Conservation (phyloP, 768 basidiomycete genomes). For the Paxillus ammoniavirescens region DNA sequence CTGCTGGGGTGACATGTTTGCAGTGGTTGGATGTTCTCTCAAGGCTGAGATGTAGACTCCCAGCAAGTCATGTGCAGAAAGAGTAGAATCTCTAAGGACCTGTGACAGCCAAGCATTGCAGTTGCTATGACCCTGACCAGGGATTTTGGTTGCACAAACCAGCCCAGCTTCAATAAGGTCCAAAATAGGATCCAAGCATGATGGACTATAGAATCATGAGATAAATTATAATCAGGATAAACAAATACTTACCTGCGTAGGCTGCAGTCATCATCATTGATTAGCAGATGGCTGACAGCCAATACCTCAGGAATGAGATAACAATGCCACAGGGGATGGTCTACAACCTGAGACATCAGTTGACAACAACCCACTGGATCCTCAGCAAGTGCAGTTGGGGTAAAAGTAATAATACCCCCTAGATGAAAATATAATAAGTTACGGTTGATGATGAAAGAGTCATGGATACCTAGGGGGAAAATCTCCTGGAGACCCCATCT, state of each 20-base stretch:
- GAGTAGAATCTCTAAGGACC: constrained; percentile 13
- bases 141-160: constrained; percentile 52
- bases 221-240: background rate
- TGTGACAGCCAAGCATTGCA: constrained; percentile 26
- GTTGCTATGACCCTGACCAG: constrained; percentile 33
- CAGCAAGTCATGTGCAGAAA: constrained; percentile 38
- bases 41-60: constrained; percentile 36
- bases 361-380: constrained; percentile 48
- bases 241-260: constrained; percentile 9
- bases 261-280: background rate
- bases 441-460: background rate
- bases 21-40: constrained; percentile 25
- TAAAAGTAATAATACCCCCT: constrained; percentile 79
- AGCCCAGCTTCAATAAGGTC: constrained; percentile 49
- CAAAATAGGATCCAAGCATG: constrained; percentile 20
- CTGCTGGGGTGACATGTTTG: constrained; percentile 32
- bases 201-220: constrained; percentile 6
- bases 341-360: constrained; percentile 48
- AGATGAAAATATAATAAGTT: background rate
- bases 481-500: constrained; percentile 67
- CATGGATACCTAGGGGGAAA: constrained; percentile 59
- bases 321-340: constrained; percentile 67
- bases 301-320: constrained; percentile 67
- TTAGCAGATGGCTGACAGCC: constrained; percentile 37
- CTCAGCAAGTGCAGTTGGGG: constrained; percentile 55